phyloP scores from a whole-genome alignment of 805 yeast genomes.

The Hanseniaspora valbyensis region DNA sequence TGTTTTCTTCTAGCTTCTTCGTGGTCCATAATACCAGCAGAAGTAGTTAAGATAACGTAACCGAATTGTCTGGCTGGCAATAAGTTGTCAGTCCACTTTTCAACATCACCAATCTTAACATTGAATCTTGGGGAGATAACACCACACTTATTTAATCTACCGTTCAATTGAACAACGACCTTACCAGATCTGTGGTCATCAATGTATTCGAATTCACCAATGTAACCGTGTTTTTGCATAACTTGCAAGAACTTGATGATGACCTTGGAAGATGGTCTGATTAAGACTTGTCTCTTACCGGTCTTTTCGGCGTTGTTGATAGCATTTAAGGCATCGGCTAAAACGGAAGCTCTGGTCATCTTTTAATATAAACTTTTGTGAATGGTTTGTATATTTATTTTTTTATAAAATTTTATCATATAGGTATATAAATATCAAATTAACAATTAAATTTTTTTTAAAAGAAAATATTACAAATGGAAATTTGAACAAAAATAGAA shows the following conservation, averaged over 20 bases:
- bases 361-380: constrained; percentile 24
- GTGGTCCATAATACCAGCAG: constrained; percentile 99
- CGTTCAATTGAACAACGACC: constrained; percentile 92
- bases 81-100: constrained; percentile 97
- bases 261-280: constrained; percentile 97
- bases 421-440: too few species aligned
- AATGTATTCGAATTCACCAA: constrained; percentile 95
- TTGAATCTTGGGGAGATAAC: constrained; percentile 98
- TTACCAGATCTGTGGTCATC: constrained; percentile 99
- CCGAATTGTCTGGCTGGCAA: constrained; percentile 99
- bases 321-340: constrained; percentile 96
- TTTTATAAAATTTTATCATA: not conserved
- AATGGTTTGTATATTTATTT: constrained; percentile 3
- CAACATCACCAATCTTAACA: constrained; percentile 88
- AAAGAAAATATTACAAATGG: too few species aligned
- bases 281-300: constrained; percentile 97
- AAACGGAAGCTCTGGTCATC: constrained; percentile 97
- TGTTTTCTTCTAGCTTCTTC: constrained; percentile 99
- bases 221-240: constrained; percentile 98
- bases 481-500: too few species aligned
- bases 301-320: constrained; percentile 98
- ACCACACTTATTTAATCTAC: constrained; percentile 98
- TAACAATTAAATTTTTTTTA: too few species aligned
- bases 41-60: constrained; percentile 93
- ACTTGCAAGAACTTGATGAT: constrained; percentile 93